Evolutionary conservation across 306 rosid species (phyloP).

Genomic region (Vigna nakashimae): DNA sequence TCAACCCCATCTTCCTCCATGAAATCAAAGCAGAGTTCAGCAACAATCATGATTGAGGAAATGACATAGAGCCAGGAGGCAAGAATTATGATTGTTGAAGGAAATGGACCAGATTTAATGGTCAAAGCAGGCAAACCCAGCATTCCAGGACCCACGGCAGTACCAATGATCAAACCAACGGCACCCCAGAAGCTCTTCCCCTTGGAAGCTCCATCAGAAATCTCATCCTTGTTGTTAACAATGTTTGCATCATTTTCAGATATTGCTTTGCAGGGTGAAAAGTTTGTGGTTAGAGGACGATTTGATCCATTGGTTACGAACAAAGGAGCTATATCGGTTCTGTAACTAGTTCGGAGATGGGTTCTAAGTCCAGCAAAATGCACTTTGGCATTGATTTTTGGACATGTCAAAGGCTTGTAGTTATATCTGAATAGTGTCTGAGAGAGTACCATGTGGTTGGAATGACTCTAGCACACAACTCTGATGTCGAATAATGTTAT

Average conservation of each 20-base stretch:
- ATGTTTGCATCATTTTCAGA: background rate
- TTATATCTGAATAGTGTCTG: conserved; percentile 5
- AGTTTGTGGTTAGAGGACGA: conserved; percentile 12
- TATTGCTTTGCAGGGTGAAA: background rate
- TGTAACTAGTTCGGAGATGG: background rate
- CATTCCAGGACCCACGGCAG: conserved; percentile 70
- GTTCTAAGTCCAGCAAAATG: background rate
- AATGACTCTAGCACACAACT: background rate
- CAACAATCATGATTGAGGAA: conserved; percentile 65
- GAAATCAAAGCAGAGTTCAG: conserved; percentile 61
- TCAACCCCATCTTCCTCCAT: conserved; percentile 61
- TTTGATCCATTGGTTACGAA: conserved; percentile 3
- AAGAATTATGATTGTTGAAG: conserved; percentile 61
- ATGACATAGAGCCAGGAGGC: conserved; percentile 62
- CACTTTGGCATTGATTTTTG: background rate
- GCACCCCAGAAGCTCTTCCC: conserved; percentile 67
- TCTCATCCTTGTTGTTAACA: conserved; percentile 12
- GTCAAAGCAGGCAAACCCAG: conserved; percentile 59
- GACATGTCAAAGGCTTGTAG: conserved; percentile 11
- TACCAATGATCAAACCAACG: conserved; percentile 60
- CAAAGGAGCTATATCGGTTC: background rate
- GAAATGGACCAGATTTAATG: conserved; percentile 60
- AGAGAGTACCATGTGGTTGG: conserved; percentile 15
- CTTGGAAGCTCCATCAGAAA: background rate
- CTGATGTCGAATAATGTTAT: background rate